A percentile compares a stretch with the other conserved stretches of the same genome.
These are phyloP conservation scores for Chionographis japonica DNA, from an alignment of 106 monocot genomes.

Conservation along the genomic window DNA sequence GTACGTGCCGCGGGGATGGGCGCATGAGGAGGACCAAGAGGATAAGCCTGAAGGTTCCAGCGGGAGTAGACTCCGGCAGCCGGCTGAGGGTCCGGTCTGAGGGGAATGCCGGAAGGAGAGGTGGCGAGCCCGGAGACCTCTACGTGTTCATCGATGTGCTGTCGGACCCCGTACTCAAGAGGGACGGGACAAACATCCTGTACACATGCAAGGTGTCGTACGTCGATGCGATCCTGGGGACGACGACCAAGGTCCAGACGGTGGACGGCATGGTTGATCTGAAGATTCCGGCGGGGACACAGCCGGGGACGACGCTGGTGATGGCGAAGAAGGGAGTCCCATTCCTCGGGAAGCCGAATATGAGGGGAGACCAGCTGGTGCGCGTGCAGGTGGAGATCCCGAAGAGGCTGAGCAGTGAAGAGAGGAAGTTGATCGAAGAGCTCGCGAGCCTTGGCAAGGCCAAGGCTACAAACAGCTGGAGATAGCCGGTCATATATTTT, in stretches of 20 bases:
- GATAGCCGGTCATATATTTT: constrained; percentile 4
- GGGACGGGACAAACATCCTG: constrained; percentile 40
- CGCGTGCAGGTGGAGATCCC: constrained; percentile 22
- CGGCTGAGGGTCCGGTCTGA: constrained; percentile 36
- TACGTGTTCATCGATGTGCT: constrained; percentile 50
- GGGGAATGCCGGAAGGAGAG: constrained; percentile 48
- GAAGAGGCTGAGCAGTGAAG: constrained; percentile 38
- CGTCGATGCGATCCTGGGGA: constrained; percentile 40
- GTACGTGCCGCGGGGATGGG: constrained; percentile 36
- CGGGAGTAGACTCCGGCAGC: constrained; percentile 15
- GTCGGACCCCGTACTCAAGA: constrained; percentile 40
- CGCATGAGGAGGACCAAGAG: constrained; percentile 43
- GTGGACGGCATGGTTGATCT: constrained; percentile 47
- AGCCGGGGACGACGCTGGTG: constrained; percentile 41
- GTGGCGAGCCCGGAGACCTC: constrained; percentile 40
- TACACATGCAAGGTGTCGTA: constrained; percentile 51
- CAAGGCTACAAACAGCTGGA: constrained; percentile 31
- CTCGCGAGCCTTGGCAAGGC: constrained; percentile 35
- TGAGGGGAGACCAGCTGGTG: too few species aligned
- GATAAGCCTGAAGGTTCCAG: constrained; percentile 40
- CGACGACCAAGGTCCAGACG: constrained; percentile 35
- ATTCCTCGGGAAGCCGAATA: too few species aligned
- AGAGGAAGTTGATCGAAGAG: constrained; percentile 46
- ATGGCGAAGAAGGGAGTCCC: constrained; percentile 44
- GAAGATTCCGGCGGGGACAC: constrained; percentile 44